Base-by-base conservation (phyloP, 73 alveolate species). In the Paramecium tetraurelia region DNA sequence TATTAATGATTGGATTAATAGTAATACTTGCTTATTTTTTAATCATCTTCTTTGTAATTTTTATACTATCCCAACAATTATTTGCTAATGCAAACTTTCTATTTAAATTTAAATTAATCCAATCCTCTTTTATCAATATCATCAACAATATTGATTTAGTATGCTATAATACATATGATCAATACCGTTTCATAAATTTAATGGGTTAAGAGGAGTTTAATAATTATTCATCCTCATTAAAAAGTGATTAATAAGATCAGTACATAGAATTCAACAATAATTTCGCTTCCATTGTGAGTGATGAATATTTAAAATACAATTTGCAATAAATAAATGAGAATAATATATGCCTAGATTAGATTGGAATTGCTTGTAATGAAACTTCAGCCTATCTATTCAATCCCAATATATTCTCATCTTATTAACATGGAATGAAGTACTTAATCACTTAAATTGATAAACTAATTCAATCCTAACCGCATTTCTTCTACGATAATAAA, bases 1-100 rank as follows among this genome's bases (percentile, higher is more conserved):
- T 72, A 14, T 72, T 72, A 36, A 72, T 72, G 57, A 38, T 38
- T 72, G 86, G 86, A 20, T 72, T 72, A 72, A 43, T 72, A 10
- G 59, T 40, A 1, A 72, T 72, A 29, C 57, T 72, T 12, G 86
- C 86, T 29, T 72, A 72, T 38, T 72, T 72, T 72, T 40, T 72
- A 36, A 72, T 72, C 5, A 72, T 72, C 1, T 72, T 72, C 24
- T 36, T 72, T 36, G 86, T 72, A 33, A 72, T 72, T 33, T 72
- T 36, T 18, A 33, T 72, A 35, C 46, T 72, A 9, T 72, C 86
- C 1, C 10, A 38, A 21, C 12, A 72, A 72, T 36, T 72, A 36
- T 36, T 36, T 35, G 33, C 31, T n/a, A 72, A 36, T 36, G 86
- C 59, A 29, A 9, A 72, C 18, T 72, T 72, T 29, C 40, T 72